Conservation (phyloP, 768 basidiomycete species). For the Naganishia antarctica region DNA sequence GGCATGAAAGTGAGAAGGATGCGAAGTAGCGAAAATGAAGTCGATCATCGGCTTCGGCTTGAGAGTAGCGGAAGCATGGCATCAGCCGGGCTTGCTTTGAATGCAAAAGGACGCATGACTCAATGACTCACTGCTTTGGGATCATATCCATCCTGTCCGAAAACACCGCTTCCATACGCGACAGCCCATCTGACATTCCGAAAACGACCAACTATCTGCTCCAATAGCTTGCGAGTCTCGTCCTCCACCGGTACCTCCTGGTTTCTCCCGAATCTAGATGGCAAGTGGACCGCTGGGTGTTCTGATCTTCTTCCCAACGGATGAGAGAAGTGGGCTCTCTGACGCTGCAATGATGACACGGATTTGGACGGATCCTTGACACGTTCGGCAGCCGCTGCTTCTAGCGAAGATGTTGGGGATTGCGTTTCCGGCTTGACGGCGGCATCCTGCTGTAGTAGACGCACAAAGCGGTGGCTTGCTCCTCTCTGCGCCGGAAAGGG, state of each 20-base stretch:
- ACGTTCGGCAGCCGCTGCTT: not conserved
- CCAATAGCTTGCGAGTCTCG: constrained; percentile 13
- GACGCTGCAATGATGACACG: constrained; percentile 3
- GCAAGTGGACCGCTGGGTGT: constrained; percentile 12
- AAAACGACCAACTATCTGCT: constrained; percentile 24
- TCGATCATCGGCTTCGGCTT: constrained; percentile 73
- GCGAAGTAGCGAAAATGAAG: constrained; percentile 93
- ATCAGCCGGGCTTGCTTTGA: constrained; percentile 37
- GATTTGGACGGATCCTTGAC: constrained; percentile 9
- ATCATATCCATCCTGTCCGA: constrained; percentile 78
- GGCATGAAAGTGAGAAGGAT: constrained; percentile 86
- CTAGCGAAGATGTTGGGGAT: not conserved
- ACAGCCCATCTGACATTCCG: constrained; percentile 64
- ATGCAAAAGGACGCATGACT: not conserved
- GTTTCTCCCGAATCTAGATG: constrained; percentile 20
- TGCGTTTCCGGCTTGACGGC: not conserved
- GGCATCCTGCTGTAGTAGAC: constrained; percentile 6
- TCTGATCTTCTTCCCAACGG: constrained; percentile 3
- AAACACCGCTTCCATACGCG: constrained; percentile 94
- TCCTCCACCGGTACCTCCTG: constrained; percentile 7
- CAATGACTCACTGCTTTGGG: constrained; percentile 26
- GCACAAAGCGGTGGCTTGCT: constrained; percentile 3
- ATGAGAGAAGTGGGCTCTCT: constrained; percentile 3
- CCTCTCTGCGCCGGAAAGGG: not conserved
- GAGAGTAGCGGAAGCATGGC: constrained; percentile 22